A percentile compares a stretch with the other conserved stretches of the same genome.
These are phyloP conservation scores for Brassica juncea DNA, from an alignment of 345 rosid genomes.

Conservation along the genomic window DNA sequence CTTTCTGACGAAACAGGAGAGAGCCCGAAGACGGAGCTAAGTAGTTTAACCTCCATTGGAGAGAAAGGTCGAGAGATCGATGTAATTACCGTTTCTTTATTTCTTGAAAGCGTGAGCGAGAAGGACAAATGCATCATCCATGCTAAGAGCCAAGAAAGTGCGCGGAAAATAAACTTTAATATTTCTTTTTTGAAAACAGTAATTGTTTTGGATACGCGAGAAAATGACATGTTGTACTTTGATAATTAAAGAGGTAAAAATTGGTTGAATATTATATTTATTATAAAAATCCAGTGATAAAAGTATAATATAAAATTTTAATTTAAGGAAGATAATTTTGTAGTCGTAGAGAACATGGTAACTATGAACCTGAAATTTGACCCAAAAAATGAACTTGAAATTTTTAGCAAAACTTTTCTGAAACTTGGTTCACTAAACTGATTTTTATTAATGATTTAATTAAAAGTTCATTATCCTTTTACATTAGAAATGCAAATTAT, in stretches of 20 bases:
- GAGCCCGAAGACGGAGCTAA: background rate
- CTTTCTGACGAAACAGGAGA: background rate
- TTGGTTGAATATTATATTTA: background rate
- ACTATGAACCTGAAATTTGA: background rate
- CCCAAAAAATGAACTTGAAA: background rate
- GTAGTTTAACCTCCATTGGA: constrained; percentile 17
- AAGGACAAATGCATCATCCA: background rate
- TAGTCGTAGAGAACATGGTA: background rate
- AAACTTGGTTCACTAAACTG: background rate
- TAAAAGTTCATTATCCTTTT: too few relatives aligned
- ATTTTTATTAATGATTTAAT: background rate
- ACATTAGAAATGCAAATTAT: background rate
- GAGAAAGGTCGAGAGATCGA: background rate
- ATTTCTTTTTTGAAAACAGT: background rate
- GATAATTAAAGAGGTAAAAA: background rate
- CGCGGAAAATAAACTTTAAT: background rate
- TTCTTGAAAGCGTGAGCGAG: background rate
- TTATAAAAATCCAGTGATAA: background rate
- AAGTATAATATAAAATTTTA: background rate
- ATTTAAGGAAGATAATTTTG: background rate
- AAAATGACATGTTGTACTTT: background rate
- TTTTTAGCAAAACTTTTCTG: background rate
- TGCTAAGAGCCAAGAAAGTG: constrained; percentile 14
- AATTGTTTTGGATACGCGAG: background rate
- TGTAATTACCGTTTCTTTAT: background rate